Percentiles rank a stretch among this genome's conserved stretches.
Conservation (phyloP, 129 eudicot genomes). For the Apium graveolens region DNA sequence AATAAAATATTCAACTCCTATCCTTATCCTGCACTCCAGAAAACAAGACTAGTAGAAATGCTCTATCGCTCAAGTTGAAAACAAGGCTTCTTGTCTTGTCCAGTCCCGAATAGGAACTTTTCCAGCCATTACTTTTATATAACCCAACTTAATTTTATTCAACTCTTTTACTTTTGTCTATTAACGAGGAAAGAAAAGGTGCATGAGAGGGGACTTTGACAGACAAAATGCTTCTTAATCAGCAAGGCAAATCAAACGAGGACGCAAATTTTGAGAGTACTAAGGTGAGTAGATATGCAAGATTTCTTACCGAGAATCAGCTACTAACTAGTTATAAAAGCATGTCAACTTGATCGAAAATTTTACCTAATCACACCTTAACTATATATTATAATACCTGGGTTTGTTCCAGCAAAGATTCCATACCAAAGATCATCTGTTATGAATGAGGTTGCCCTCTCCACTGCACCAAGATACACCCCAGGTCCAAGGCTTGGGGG, state of each 20-base stretch:
- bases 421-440: slow-evolving; percentile 80
- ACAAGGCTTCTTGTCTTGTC: neutral
- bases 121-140: neutral
- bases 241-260: neutral
- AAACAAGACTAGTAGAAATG: neutral
- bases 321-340: neutral
- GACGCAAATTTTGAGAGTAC: neutral
- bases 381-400: slow-evolving; percentile 37
- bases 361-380: no score
- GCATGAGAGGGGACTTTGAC: neutral
- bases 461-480: slow-evolving; percentile 81
- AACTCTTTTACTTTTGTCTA: neutral
- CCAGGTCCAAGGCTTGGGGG: slow-evolving; percentile 87
- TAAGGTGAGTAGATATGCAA: neutral
- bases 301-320: neutral
- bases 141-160: neutral
- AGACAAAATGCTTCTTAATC: no score
- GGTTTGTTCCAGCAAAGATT: slow-evolving; percentile 78
- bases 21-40: neutral
- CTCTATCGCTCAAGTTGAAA: neutral
- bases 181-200: neutral
- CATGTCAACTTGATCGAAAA: neutral
- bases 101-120: neutral
- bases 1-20: no score
- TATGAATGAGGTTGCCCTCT: slow-evolving; percentile 77